These are phyloP conservation scores for Penium margaritaceum DNA, from an alignment of 139 green algal species.

Conservation along the genomic window DNA sequence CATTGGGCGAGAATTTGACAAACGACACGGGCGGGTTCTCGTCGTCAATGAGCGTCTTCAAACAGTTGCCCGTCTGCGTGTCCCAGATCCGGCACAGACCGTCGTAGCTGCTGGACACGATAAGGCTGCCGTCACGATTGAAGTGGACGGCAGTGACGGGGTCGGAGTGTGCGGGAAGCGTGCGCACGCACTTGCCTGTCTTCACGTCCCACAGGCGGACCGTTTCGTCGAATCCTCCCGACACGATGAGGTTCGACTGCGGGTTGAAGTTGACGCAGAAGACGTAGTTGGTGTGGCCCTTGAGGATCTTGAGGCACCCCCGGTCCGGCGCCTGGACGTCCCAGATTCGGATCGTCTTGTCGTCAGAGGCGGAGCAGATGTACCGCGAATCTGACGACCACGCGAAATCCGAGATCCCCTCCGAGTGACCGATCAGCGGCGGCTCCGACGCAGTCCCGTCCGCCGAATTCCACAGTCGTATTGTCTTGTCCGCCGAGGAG, in stretches of 20 bases:
- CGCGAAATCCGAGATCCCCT: constrained; percentile 67
- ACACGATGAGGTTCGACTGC: constrained; percentile 68
- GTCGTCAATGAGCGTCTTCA: constrained; percentile 69
- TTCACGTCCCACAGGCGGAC: constrained; percentile 77
- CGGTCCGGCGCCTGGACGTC: constrained; percentile 49
- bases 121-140: constrained; percentile 60
- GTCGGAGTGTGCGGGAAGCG: constrained; percentile 82
- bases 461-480: constrained; percentile 60
- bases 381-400: constrained; percentile 63
- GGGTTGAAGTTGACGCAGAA: constrained; percentile 75
- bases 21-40: constrained; percentile 65
- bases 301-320: constrained; percentile 36
- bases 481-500: constrained; percentile 62
- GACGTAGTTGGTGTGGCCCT: constrained; percentile 78
- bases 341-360: constrained; percentile 62
- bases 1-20: constrained; percentile 79
- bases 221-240: constrained; percentile 83
- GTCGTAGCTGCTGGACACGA: constrained; percentile 72
- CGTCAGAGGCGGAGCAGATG: constrained; percentile 58
- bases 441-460: constrained; percentile 40
- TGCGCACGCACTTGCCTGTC: constrained; percentile 56
- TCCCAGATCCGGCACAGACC: constrained; percentile 56
- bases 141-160: constrained; percentile 76
- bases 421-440: constrained; percentile 42
- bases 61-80: constrained; percentile 67